phyloP scores from a whole-genome alignment of 108 stramenopile genomes.

The Skeletonema potamos region DNA sequence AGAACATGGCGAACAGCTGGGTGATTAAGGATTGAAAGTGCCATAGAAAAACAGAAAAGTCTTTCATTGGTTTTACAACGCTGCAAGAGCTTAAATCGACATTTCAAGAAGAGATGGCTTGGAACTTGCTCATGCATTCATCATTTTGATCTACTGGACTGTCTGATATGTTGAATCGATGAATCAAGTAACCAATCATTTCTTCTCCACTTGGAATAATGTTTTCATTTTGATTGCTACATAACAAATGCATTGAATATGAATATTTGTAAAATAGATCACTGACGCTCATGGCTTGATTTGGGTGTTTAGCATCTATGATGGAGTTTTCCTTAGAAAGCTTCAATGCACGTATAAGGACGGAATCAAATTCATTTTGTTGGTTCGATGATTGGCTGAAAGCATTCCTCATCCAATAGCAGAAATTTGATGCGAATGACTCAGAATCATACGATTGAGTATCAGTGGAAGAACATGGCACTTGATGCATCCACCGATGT shows the following conservation, averaged over 20 bases:
- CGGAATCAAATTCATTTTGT: conserved; percentile 7
- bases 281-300: conserved; percentile 11
- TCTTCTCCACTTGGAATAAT: conserved; percentile 24
- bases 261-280: conserved; percentile 29
- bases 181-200: conserved; percentile 31
- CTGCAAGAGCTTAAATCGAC: neutral
- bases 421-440: neutral
- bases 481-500: conserved; percentile 9
- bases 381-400: neutral
- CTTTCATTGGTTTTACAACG: neutral
- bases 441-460: neutral
- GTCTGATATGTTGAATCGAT: conserved; percentile 18
- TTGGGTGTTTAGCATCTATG: neutral
- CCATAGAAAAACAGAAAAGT: neutral
- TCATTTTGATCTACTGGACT: neutral
- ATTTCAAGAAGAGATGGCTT: neutral
- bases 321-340: neutral
- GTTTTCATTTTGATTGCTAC: neutral
- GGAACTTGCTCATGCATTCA: conserved; percentile 3
- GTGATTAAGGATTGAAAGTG: neutral
- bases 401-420: neutral
- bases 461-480: conserved; percentile 7
- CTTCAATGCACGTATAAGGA: neutral
- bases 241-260: conserved; percentile 17
- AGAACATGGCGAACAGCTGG: conserved; percentile 44